Base-by-base conservation (phyloP, 1,284 basidiomycete genomes). In the Heterobasidion parviporum region DNA sequence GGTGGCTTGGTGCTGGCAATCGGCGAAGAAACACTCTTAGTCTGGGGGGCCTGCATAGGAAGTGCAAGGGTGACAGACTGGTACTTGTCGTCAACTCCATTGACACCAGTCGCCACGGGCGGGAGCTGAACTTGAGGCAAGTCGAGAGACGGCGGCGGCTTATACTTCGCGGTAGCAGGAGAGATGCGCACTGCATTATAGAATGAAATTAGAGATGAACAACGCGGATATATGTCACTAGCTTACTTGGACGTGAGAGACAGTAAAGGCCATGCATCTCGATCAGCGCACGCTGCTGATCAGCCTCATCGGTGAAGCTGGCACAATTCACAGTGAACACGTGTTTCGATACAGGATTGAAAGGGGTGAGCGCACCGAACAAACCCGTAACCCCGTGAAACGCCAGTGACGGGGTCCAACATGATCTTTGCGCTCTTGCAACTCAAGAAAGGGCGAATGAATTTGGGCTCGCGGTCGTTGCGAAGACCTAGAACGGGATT, bases 351-450 rank as follows among this genome's bases (percentile, higher is more conserved):
- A 41, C 4, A 12, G 38, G n/a, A 41, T 44, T 54, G 6, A 45
- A 49, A 53, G 26, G 45, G 51, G 20, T 9, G 54, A 36, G 41
- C 79, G 59, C 60, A 85, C 88, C 92, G 80, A 36, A 94, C 91
- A 65, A 94, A 94, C 32, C 92, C 92, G 68, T 94, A 94, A 6
- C 92, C 91, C 62, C 90, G 79, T 45, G 89, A 92, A n/a, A 92
- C 82, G 20, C 92, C 92, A 8, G 91, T 92, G 43, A 87, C 81
- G 8, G 91, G 89, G 69, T 94, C 92, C 49, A 91, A 74, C 91
- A 94, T 94, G 61, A 94, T 94, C 73, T 94, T 94, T 35, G 92
- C 92, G 67, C 90, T 94, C 74, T 92, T 92, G 70, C 91, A 93
- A 66, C 89, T 93, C 47, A 84, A 70, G 73, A 94, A 94, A 2